Base-by-base conservation (phyloP, 2,329 filamentous ascomycete species). In the Stachybotrys echinatus region DNA sequence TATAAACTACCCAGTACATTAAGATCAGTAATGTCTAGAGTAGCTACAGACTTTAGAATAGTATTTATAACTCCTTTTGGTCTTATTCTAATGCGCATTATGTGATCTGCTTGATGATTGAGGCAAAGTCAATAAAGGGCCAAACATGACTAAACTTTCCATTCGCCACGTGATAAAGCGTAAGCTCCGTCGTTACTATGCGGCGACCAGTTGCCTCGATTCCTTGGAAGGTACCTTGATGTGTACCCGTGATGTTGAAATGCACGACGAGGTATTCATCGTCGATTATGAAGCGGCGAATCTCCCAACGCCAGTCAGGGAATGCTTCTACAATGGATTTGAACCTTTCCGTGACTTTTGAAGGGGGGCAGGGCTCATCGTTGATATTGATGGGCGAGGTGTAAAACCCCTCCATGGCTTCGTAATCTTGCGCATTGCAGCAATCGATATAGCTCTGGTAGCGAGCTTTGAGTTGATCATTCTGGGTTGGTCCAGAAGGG, bases 371-470 rank as follows among this genome's bases (percentile, higher is more conserved):
- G 3, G 49, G 49, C 22, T 51, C 44, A 31, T 51, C 45, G 23
- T 51, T 51, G 45, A 48, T 51, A n/a, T 39, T 51, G 39, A 51
- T 51, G 6, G 49, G 49, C 12, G 45, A 42, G 17, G 49, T 45
- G 39, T 51, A 51, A 38, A 51, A 51, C 23, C 23, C 4, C 22
- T 45, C 39, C 49, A 51, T 51, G 18, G 45, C 45, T 21, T 44
- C 22, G 21, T 48, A 51, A 34, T 48, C 19, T 39, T 51, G 49
- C 14, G 42, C 27, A 31, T 51, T 51, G 38, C 45, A 48, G 49
- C 23, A 27, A 18, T 31, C 19, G 23, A 48, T 45, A 40, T 48
- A 48, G 14, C n/a, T n/a, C n/a, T n/a, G n/a, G n/a, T n/a, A n/a
- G n/a, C n/a, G n/a, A n/a, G n/a, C n/a, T n/a, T n/a, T n/a, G n/a